These are phyloP conservation scores for Abortiporus biennis DNA, from an alignment of 1,284 basidiomycete genomes.

Conservation along the genomic window DNA sequence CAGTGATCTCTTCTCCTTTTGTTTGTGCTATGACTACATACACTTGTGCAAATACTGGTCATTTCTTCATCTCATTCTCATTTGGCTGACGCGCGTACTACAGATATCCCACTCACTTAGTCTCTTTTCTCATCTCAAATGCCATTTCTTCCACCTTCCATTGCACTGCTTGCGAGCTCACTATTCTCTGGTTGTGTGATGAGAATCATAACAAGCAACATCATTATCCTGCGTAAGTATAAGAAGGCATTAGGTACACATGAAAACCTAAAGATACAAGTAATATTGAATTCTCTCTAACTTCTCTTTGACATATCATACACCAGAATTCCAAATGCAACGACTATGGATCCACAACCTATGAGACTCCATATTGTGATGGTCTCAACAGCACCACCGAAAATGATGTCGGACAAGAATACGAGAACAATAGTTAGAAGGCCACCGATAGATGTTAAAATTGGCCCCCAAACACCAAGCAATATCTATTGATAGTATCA, in stretches of 20 bases:
- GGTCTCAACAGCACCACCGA: conserved; percentile 49
- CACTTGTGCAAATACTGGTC: conserved; percentile 16
- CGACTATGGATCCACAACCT: conserved; percentile 65
- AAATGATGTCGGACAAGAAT: conserved; percentile 63
- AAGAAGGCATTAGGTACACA: no score
- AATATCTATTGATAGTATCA: conserved; percentile 45
- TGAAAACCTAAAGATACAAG: no score
- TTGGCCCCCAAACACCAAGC: conserved; percentile 78
- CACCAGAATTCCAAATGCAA: conserved; percentile 67
- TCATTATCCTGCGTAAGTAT: no score
- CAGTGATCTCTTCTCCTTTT: conserved; percentile 8
- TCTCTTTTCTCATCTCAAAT: not conserved
- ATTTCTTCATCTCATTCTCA: not conserved
- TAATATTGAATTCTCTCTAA: conserved; percentile 8
- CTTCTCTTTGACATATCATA: conserved; percentile 51
- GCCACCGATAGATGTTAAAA: conserved; percentile 78
- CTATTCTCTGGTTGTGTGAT: not conserved
- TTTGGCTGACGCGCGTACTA: not conserved
- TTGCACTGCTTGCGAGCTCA: no score
- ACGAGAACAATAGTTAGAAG: conserved; percentile 82
- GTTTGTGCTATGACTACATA: conserved; percentile 22
- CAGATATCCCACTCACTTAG: not conserved
- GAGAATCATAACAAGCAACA: not conserved
- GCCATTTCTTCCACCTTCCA: conserved; percentile 1
- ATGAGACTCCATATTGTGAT: conserved; percentile 59